A percentile compares a stretch with the other conserved stretches of the same genome.
phyloP scores from a whole-genome alignment of 129 eudicot genomes.

The Erigeron canadensis region DNA sequence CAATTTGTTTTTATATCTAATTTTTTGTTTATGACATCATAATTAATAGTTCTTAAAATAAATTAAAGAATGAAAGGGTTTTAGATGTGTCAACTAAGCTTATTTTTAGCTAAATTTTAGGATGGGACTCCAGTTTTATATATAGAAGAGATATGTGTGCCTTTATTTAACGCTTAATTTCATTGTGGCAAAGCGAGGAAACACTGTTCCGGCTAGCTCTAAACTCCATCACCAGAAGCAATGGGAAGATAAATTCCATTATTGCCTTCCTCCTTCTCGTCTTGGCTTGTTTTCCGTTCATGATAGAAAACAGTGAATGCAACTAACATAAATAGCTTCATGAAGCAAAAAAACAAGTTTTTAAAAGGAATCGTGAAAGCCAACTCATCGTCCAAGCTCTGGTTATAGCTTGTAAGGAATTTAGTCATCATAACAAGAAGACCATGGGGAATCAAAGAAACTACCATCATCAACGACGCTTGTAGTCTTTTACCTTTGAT shows the following conservation, averaged over 20 bases:
- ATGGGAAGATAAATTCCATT: conserved; percentile 26
- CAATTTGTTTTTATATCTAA: too few species aligned
- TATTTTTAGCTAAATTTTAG: too few species aligned
- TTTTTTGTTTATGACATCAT: too few species aligned
- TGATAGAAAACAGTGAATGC: conserved; percentile 39
- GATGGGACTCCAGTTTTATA: too few species aligned
- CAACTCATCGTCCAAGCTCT: not conserved
- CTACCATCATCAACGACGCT: conserved; percentile 30
- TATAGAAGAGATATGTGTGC: not conserved
- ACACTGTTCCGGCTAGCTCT: conserved; percentile 5
- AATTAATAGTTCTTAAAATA: too few species aligned
- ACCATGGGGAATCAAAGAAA: conserved; percentile 2
- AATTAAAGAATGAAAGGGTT: too few species aligned
- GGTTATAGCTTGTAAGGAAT: conserved; percentile 6
- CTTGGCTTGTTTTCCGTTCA: conserved; percentile 26
- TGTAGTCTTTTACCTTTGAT: conserved; percentile 32
- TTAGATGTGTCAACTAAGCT: too few species aligned
- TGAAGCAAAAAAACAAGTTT: conserved; percentile 15
- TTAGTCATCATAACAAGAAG: conserved; percentile 11
- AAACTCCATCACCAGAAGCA: conserved; percentile 29
- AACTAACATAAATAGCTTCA: conserved; percentile 37
- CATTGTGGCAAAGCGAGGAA: not conserved
- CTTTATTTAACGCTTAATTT: conserved; percentile 7
- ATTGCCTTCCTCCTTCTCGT: conserved; percentile 25
- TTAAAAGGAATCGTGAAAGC: conserved; percentile 29